A percentile compares a stretch with the other conserved stretches of the same genome.
Conservation (phyloP, 1,284 basidiomycete genomes). For the Sporisorium reilianum region DNA sequence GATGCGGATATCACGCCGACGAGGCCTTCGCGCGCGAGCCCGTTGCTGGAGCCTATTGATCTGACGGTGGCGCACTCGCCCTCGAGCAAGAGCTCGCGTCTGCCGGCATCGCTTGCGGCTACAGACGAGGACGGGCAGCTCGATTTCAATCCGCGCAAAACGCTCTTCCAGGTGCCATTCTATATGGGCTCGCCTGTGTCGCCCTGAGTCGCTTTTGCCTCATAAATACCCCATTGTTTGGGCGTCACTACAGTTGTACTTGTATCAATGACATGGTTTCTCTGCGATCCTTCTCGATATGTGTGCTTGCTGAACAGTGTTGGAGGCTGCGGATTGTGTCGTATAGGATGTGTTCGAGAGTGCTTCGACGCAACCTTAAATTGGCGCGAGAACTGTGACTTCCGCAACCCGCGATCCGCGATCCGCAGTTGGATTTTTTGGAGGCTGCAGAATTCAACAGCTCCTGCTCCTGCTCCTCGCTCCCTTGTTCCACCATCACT, state of each 20-base stretch:
- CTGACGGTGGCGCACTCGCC: slow-evolving; percentile 34
- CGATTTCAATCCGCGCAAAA: slow-evolving; percentile 26
- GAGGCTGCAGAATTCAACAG: background rate
- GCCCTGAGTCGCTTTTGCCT: slow-evolving; percentile 3
- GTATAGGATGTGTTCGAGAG: too few species aligned
- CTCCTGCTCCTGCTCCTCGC: slow-evolving; percentile 9
- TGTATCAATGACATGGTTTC: slow-evolving; percentile 2
- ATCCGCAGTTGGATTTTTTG: slow-evolving; percentile 8
- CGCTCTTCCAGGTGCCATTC: slow-evolving; percentile 37
- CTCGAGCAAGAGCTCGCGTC: slow-evolving; percentile 7
- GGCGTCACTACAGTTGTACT: slow-evolving; percentile 15
- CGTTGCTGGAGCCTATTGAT: slow-evolving; percentile 22
- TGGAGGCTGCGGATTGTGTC: background rate
- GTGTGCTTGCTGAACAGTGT: background rate
- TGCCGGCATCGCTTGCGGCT: background rate
- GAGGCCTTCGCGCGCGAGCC: slow-evolving; percentile 11
- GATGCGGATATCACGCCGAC: slow-evolving; percentile 27
- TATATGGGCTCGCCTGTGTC: slow-evolving; percentile 35
- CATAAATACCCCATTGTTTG: background rate
- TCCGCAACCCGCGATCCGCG: slow-evolving; percentile 30
- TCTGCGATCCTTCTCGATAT: background rate
- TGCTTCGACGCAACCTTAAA: background rate
- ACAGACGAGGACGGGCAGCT: slow-evolving; percentile 16
- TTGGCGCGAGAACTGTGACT: background rate
- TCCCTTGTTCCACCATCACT: background rate